Conservation (phyloP, 2,329 filamentous ascomycete species). For the Dothideomycetidae sp. region DNA sequence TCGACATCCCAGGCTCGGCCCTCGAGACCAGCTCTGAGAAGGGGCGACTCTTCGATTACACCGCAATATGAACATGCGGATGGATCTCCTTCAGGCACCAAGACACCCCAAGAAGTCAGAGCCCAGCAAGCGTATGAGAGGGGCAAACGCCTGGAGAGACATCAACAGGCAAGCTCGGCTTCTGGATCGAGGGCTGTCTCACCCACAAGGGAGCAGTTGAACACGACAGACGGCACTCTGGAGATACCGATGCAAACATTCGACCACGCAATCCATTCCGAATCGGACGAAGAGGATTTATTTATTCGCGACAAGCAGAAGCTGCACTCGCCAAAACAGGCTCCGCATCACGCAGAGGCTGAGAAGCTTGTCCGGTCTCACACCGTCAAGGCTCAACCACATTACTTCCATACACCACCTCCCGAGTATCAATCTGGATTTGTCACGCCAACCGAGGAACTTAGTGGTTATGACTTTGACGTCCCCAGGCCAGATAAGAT, state of each 20-base stretch:
- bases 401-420: constrained; percentile 13
- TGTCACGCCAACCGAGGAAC: constrained; percentile 33
- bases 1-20: constrained; percentile 5
- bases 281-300: constrained; percentile 18
- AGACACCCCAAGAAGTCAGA: constrained; percentile 11
- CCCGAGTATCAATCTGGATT: constrained; percentile 30
- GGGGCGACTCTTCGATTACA: constrained; percentile 10
- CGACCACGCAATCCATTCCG: constrained; percentile 15
- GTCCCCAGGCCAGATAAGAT: constrained; percentile 54
- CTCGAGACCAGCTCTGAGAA: constrained; percentile 10
- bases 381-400: constrained; percentile 16
- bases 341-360: constrained; percentile 26
- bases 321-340: constrained; percentile 11
- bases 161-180: constrained; percentile 18
- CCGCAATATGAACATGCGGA: constrained; percentile 6
- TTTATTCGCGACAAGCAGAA: constrained; percentile 4
- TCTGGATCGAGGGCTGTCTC: constrained; percentile 20
- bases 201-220: constrained; percentile 13
- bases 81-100: constrained; percentile 1
- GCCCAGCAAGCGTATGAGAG: constrained; percentile 22
- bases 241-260: constrained; percentile 20
- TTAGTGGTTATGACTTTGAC: constrained; percentile 45
- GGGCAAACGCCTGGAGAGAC: constrained; percentile 21
- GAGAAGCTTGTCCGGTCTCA: constrained; percentile 30
- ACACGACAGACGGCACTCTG: constrained; percentile 1